Percentiles rank a stretch among this genome's conserved stretches.
phyloP scores from a whole-genome alignment of 176 grass and related monocot genomes.

The Zoysia japonica region DNA sequence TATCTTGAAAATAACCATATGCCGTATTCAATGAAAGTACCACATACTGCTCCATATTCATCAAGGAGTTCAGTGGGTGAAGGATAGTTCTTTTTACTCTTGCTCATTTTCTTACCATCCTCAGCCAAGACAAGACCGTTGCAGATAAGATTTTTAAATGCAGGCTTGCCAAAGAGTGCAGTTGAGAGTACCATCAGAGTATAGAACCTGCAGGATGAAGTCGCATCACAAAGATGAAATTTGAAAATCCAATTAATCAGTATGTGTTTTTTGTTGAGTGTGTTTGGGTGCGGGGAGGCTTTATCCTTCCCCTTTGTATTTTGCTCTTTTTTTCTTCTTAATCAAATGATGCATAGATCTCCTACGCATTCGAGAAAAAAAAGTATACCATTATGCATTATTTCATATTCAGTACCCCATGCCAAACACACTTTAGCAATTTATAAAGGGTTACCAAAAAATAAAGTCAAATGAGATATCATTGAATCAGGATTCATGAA shows the following conservation, averaged over 20 bases:
- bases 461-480: neutral
- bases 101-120: slow-evolving; percentile 99
- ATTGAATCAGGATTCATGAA: slow-evolving; percentile 1
- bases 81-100: slow-evolving; percentile 96
- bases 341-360: too few relatives aligned
- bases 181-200: slow-evolving; percentile 97
- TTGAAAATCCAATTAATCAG: slow-evolving; percentile 19
- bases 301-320: too few relatives aligned
- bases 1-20: slow-evolving; percentile 13
- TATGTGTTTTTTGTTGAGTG: neutral
- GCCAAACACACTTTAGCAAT: neutral
- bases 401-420: neutral
- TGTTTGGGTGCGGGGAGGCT: too few relatives aligned
- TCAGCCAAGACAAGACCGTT: slow-evolving; percentile 98
- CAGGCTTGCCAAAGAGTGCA: slow-evolving; percentile 95
- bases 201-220: slow-evolving; percentile 79
- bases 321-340: too few relatives aligned
- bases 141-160: slow-evolving; percentile 98
- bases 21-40: slow-evolving; percentile 35
- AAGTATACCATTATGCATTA: neutral
- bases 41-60: slow-evolving; percentile 89
- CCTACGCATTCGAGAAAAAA: too few relatives aligned
- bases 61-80: slow-evolving; percentile 73
- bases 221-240: slow-evolving; percentile 11
- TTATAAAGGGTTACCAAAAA: slow-evolving; percentile 1